Percentiles rank a stretch among this genome's conserved stretches.
These are phyloP conservation scores for Pseudogymnoascus sp. DNA, from an alignment of 2,329 filamentous ascomycete genomes.

Conservation along the genomic window DNA sequence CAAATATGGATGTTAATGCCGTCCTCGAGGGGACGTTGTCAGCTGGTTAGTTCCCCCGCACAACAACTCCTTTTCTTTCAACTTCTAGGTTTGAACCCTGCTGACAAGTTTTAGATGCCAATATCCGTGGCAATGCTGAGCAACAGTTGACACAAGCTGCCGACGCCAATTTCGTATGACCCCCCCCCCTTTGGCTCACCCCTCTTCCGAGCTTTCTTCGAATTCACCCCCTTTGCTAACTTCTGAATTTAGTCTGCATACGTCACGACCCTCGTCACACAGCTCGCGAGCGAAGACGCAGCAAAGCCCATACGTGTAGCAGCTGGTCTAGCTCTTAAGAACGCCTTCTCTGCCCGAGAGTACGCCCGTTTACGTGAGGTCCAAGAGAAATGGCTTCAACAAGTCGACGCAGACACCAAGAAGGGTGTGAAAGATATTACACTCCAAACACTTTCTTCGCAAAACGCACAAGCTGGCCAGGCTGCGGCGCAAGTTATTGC, in stretches of 20 bases:
- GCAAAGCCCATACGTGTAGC: constrained; percentile 81
- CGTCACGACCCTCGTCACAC: constrained; percentile 82
- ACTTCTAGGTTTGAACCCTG: constrained; percentile 14
- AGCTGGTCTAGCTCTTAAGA: constrained; percentile 93
- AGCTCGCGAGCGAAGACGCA: constrained; percentile 84
- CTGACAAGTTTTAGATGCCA: constrained; percentile 60
- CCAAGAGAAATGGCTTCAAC: constrained; percentile 85
- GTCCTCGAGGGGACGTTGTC: constrained; percentile 96
- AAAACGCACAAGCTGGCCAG: constrained; percentile 73
- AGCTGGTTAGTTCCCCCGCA: constrained; percentile 55
- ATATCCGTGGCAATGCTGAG: constrained; percentile 82
- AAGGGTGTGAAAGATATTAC: constrained; percentile 78
- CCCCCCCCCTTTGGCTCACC: constrained; percentile 26
- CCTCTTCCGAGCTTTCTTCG: constrained; percentile 18
- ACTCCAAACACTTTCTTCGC: constrained; percentile 76
- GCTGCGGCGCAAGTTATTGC: constrained; percentile 92
- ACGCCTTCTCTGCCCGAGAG: constrained; percentile 93
- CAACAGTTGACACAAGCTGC: constrained; percentile 88
- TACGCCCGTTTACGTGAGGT: constrained; percentile 77
- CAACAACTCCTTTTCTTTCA: constrained; percentile 11
- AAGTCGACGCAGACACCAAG: constrained; percentile 76
- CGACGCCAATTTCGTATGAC: constrained; percentile 85
- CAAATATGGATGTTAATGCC: constrained; percentile 90
- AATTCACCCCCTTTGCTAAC: constrained; percentile 16
- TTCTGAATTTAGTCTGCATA: constrained; percentile 64